A percentile compares a stretch with the other conserved stretches of the same genome.
Conservation (phyloP, 768 basidiomycete genomes). For the Xerocomus spinulosus region DNA sequence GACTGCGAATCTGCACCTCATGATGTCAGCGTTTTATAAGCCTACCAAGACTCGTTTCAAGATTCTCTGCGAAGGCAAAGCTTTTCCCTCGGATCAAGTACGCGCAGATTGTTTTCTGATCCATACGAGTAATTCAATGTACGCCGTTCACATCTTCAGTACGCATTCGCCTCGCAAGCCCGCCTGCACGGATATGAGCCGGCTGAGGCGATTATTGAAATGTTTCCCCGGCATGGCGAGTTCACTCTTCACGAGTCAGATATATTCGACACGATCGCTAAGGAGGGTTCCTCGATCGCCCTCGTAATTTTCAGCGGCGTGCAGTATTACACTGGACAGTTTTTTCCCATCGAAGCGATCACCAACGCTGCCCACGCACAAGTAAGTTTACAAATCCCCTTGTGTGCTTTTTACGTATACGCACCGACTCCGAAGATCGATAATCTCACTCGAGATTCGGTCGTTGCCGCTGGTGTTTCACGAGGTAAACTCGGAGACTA, state of each 20-base stretch:
- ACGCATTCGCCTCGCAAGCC: slow-evolving; percentile 94
- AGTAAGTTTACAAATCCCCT: slow-evolving; percentile 40
- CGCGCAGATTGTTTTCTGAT: slow-evolving; percentile 21
- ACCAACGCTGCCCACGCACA: slow-evolving; percentile 81
- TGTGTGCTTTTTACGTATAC: slow-evolving; percentile 27
- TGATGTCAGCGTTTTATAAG: slow-evolving; percentile 92
- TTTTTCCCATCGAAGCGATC: slow-evolving; percentile 82
- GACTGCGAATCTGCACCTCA: slow-evolving; percentile 92
- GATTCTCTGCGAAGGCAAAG: slow-evolving; percentile 90
- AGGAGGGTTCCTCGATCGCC: slow-evolving; percentile 74
- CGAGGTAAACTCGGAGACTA: slow-evolving; percentile 8
- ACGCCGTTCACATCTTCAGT: slow-evolving; percentile 46
- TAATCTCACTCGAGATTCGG: slow-evolving; percentile 5
- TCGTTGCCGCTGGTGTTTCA: slow-evolving; percentile 7
- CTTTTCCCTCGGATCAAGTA: slow-evolving; percentile 97
- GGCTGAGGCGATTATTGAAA: slow-evolving; percentile 65
- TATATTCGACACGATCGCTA: slow-evolving; percentile 69
- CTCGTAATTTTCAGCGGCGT: slow-evolving; percentile 91
- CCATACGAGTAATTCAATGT: slow-evolving; percentile 11
- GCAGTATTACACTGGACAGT: slow-evolving; percentile 97
- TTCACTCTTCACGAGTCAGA: slow-evolving; percentile 84
- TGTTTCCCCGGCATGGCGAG: slow-evolving; percentile 80
- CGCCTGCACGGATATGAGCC: slow-evolving; percentile 74
- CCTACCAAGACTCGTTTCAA: slow-evolving; percentile 83
- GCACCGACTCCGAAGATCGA: slow-evolving; percentile 7